Conservation (phyloP, 2,329 filamentous ascomycete genomes). For the Plenodomus lindquistii region DNA sequence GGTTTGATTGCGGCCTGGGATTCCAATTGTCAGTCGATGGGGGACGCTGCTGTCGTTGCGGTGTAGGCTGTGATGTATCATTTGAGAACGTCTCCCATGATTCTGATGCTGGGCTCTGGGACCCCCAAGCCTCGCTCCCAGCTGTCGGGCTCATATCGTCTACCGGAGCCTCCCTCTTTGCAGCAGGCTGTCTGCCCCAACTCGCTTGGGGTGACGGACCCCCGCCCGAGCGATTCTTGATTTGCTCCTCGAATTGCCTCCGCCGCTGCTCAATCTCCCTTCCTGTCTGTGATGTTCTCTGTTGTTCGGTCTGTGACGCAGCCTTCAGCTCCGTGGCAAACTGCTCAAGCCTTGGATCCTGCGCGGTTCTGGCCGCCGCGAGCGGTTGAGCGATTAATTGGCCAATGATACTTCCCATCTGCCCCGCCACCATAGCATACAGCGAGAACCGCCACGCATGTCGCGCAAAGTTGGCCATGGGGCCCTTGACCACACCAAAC, state of each 20-base stretch:
- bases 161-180: slow-evolving; percentile 25
- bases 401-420: slow-evolving; percentile 42
- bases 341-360: slow-evolving; percentile 48
- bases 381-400: slow-evolving; percentile 37
- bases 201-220: slow-evolving; percentile 45
- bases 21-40: slow-evolving; percentile 6
- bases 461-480: slow-evolving; percentile 33
- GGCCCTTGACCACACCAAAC: slow-evolving; percentile 41
- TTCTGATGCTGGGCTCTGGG: slow-evolving; percentile 6
- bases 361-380: slow-evolving; percentile 38
- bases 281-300: slow-evolving; percentile 13
- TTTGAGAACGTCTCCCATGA: slow-evolving; percentile 21
- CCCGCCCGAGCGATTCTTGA: slow-evolving; percentile 25
- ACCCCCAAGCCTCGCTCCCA: slow-evolving; percentile 41
- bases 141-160: slow-evolving; percentile 51
- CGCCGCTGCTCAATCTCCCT: slow-evolving; percentile 22
- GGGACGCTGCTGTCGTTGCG: slow-evolving; percentile 13
- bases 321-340: slow-evolving; percentile 43
- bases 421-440: slow-evolving; percentile 29
- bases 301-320: slow-evolving; percentile 15
- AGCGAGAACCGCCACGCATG: slow-evolving; percentile 31
- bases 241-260: slow-evolving; percentile 25
- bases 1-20: slow-evolving; percentile 7
- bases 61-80: slow-evolving; percentile 9
- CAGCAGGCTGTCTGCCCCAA: slow-evolving; percentile 21